Conservation (phyloP, 2,329 filamentous ascomycete species). For the Metarhizium humberi region DNA sequence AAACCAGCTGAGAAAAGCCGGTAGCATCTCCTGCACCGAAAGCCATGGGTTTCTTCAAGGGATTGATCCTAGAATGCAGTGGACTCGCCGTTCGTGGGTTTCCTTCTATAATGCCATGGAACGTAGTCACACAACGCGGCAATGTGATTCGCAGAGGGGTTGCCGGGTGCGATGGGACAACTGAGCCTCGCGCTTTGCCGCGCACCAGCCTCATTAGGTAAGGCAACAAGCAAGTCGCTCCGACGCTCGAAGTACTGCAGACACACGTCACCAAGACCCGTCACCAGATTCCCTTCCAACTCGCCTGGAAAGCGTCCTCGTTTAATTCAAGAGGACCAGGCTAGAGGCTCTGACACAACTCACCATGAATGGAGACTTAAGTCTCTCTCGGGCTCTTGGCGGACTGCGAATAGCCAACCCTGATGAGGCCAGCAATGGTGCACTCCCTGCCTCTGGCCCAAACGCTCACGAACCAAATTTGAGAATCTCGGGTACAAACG, state of each 20-base stretch:
- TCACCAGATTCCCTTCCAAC: conserved; percentile 2
- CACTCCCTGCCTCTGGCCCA: conserved; percentile 6
- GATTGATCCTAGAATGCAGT: too few species aligned
- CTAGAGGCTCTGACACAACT: conserved; percentile 13
- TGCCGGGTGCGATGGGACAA: background rate
- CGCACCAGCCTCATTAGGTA: conserved; percentile 6
- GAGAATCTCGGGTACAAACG: conserved; percentile 7
- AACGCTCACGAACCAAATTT: conserved; percentile 13
- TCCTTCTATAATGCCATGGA: too few species aligned
- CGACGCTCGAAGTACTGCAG: conserved; percentile 4
- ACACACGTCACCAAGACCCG: background rate
- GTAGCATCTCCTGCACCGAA: too few species aligned
- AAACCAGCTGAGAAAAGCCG: too few species aligned
- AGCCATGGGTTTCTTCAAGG: too few species aligned
- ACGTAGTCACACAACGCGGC: background rate
- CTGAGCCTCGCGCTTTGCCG: background rate
- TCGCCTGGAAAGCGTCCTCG: conserved; percentile 1
- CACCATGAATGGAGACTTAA: conserved; percentile 85
- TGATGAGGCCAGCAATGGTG: conserved; percentile 52
- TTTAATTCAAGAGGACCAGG: conserved; percentile 14
- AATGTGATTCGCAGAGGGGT: background rate
- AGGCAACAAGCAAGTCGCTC: conserved; percentile 5
- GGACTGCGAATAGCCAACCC: conserved; percentile 96
- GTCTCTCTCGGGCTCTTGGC: conserved; percentile 83
- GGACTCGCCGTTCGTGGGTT: too few species aligned